Conservation (phyloP, 2,329 filamentous ascomycete genomes). For the Hypoxylon sp. region DNA sequence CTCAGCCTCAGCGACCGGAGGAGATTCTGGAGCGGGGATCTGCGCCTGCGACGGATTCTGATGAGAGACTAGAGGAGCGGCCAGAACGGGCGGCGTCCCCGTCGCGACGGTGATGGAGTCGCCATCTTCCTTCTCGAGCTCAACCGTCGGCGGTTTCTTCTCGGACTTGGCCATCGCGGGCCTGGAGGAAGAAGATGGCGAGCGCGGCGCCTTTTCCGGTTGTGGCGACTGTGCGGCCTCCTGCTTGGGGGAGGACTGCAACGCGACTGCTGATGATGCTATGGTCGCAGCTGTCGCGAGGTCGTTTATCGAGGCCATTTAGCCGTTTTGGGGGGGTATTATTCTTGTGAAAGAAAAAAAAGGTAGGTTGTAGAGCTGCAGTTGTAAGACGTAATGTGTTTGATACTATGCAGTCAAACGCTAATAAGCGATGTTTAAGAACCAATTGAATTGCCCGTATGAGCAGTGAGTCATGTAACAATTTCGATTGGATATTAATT, state of each 20-base stretch:
- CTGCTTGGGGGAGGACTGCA: slow-evolving; percentile 38
- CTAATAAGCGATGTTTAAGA: slow-evolving; percentile 8
- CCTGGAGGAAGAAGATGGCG: slow-evolving; percentile 12
- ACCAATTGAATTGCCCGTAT: slow-evolving; percentile 18
- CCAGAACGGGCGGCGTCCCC: slow-evolving; percentile 36
- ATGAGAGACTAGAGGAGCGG: slow-evolving; percentile 42
- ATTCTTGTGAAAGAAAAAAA: no score
- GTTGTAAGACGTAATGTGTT: slow-evolving; percentile 14
- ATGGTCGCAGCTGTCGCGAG: slow-evolving; percentile 59
- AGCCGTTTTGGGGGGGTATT: neutral
- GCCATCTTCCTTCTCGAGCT: slow-evolving; percentile 17
- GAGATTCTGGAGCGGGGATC: slow-evolving; percentile 34
- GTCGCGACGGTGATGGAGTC: slow-evolving; percentile 29
- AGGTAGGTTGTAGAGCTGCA: neutral
- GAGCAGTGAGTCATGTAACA: slow-evolving; percentile 21
- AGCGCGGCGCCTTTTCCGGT: slow-evolving; percentile 15
- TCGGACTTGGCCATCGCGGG: neutral
- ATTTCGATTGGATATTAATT: slow-evolving; percentile 19
- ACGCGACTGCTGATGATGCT: slow-evolving; percentile 48
- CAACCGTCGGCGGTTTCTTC: no score
- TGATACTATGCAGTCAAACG: slow-evolving; percentile 9
- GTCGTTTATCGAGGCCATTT: slow-evolving; percentile 60
- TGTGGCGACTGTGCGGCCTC: slow-evolving; percentile 21
- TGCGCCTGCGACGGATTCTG: slow-evolving; percentile 39
- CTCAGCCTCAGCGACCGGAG: slow-evolving; percentile 2